phyloP scores from a whole-genome alignment of 1,284 basidiomycete genomes.

The Tranzscheliella williamsii region DNA sequence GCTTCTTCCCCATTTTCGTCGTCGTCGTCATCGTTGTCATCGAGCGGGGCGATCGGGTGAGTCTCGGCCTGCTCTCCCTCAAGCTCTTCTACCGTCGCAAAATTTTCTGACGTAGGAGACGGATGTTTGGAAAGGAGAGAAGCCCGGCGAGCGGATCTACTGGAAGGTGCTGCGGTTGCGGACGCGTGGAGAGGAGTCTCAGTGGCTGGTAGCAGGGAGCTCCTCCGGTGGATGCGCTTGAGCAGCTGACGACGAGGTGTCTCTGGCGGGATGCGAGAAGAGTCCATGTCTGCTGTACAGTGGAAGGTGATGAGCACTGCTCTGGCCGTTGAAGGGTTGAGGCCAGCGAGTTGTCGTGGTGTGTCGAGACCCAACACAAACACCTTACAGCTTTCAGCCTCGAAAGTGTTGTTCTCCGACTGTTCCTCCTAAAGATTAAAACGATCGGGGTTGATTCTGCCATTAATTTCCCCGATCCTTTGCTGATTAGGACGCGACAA shows the following conservation, averaged over 20 bases:
- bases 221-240: constrained; percentile 39
- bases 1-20: constrained; percentile 32
- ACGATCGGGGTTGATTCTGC: no score
- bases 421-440: no score
- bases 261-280: constrained; percentile 23
- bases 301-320: no score
- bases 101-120: neutral
- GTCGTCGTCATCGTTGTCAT: neutral
- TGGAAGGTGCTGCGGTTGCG: constrained; percentile 5
- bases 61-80: neutral
- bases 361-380: no score
- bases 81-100: neutral
- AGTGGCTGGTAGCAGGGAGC: constrained; percentile 25
- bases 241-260: constrained; percentile 40
- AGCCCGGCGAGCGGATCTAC: constrained; percentile 1
- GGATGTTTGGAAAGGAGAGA: neutral
- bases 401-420: no score
- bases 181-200: constrained; percentile 11
- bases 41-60: no score
- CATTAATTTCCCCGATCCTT: no score
- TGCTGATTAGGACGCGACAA: no score
- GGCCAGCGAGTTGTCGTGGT: no score
- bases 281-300: no score
- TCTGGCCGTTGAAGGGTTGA: no score
- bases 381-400: no score